phyloP scores from a whole-genome alignment of 805 yeast genomes.

The Metschnikowia peoriensis region DNA sequence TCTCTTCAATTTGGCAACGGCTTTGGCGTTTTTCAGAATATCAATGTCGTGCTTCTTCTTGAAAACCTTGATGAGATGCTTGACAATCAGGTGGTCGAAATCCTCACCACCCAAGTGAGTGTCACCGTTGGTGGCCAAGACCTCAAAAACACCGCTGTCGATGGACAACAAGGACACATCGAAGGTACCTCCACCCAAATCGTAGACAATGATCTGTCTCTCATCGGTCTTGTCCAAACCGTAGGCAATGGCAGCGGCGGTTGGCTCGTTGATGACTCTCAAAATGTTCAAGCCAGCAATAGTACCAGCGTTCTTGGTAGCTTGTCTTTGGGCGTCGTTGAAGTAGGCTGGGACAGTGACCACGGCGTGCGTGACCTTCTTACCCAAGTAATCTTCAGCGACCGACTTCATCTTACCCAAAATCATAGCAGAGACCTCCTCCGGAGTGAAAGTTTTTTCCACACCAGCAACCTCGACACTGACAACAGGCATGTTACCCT shows the following conservation, averaged over 20 bases:
- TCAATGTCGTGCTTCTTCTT: slow-evolving; percentile 21
- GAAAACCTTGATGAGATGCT: slow-evolving; percentile 20
- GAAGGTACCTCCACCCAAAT: slow-evolving; percentile 25
- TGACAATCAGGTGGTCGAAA: slow-evolving; percentile 21
- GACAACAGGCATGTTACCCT: slow-evolving; percentile 75
- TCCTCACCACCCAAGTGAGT: slow-evolving; percentile 26
- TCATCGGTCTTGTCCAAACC: slow-evolving; percentile 27
- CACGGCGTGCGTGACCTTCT: slow-evolving; percentile 23
- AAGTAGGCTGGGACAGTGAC: slow-evolving; percentile 24
- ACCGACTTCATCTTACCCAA: slow-evolving; percentile 74
- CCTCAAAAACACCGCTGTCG: slow-evolving; percentile 23
- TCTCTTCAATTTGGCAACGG: slow-evolving; percentile 23
- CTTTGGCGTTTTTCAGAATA: slow-evolving; percentile 19
- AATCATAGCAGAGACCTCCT: slow-evolving; percentile 93
- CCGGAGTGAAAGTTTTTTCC: slow-evolving; percentile 85
- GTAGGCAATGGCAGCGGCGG: slow-evolving; percentile 29
- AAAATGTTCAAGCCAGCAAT: slow-evolving; percentile 23
- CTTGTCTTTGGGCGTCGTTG: slow-evolving; percentile 24
- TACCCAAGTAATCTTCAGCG: slow-evolving; percentile 23
- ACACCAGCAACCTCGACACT: slow-evolving; percentile 83
- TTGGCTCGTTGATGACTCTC: slow-evolving; percentile 24
- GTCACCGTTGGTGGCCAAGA: slow-evolving; percentile 41
- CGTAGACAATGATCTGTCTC: slow-evolving; percentile 22
- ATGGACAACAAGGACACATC: slow-evolving; percentile 25
- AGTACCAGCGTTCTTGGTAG: slow-evolving; percentile 23